Conservation (phyloP, 2,329 filamentous ascomycete genomes). For the Shiraia sp. region DNA sequence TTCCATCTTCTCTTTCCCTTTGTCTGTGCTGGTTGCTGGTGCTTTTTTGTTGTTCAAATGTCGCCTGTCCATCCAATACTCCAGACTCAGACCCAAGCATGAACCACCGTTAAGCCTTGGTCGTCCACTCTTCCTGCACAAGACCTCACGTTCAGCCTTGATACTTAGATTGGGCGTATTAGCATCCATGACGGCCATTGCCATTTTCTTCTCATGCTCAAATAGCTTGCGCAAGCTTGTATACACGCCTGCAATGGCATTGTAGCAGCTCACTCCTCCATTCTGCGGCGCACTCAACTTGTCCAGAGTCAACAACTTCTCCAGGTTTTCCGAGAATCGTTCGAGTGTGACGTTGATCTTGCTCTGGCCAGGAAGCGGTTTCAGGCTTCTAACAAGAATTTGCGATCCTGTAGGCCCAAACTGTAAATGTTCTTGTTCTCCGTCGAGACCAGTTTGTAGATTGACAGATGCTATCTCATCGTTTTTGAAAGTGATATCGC, state of each 20-base stretch:
- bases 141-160: slow-evolving; percentile 60
- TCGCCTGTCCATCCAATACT: slow-evolving; percentile 75
- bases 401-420: slow-evolving; percentile 58
- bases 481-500: slow-evolving; percentile 34
- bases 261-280: slow-evolving; percentile 69
- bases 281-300: slow-evolving; percentile 68
- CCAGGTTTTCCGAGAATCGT: slow-evolving; percentile 71
- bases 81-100: slow-evolving; percentile 69
- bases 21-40: slow-evolving; percentile 30
- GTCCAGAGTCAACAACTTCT: slow-evolving; percentile 70
- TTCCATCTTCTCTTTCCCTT: slow-evolving; percentile 45
- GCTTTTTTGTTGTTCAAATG: slow-evolving; percentile 45
- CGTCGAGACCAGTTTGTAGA: slow-evolving; percentile 64
- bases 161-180: slow-evolving; percentile 50
- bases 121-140: slow-evolving; percentile 71
- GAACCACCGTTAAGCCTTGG: slow-evolving; percentile 72
- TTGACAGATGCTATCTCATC: slow-evolving; percentile 59
- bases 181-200: slow-evolving; percentile 33
- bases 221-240: slow-evolving; percentile 71
- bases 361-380: slow-evolving; percentile 61
- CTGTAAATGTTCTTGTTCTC: slow-evolving; percentile 59
- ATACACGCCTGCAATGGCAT: slow-evolving; percentile 75
- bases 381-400: slow-evolving; percentile 69
- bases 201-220: slow-evolving; percentile 65
- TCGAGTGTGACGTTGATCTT: slow-evolving; percentile 72